These are phyloP conservation scores for Cyclotella atomus DNA, from an alignment of 108 stramenopile species.

Conservation along the genomic window DNA sequence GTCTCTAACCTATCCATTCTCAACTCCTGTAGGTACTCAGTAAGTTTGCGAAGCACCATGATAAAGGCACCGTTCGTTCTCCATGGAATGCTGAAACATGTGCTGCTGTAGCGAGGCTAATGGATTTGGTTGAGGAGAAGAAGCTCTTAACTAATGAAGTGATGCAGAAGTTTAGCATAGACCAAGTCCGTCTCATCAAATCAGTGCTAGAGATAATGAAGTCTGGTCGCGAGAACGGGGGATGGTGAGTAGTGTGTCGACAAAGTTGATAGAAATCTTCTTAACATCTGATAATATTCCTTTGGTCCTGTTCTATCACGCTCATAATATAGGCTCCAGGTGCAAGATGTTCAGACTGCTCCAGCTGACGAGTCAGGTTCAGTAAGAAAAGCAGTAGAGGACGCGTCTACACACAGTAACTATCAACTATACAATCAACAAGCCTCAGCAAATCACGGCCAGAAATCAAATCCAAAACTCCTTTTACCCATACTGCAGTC, in stretches of 20 bases:
- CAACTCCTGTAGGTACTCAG: constrained; percentile 59
- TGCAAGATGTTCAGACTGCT: neutral
- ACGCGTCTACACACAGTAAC: constrained; percentile 18
- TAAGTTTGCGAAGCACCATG: constrained; percentile 63
- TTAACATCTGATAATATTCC: no score
- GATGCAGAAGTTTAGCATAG: constrained; percentile 50
- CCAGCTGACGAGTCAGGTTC: neutral
- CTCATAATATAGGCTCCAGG: constrained; percentile 2
- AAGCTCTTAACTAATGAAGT: constrained; percentile 47
- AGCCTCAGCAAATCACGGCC: neutral
- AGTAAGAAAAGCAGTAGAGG: constrained; percentile 2
- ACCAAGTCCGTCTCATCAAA: constrained; percentile 74
- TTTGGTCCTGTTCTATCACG: no score
- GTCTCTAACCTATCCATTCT: no score
- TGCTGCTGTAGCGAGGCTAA: constrained; percentile 70
- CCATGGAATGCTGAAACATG: constrained; percentile 71
- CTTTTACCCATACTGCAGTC: constrained; percentile 86
- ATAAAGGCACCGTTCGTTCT: constrained; percentile 49
- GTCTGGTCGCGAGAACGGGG: constrained; percentile 81
- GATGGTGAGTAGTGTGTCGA: constrained; percentile 62
- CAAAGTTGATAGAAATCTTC: no score
- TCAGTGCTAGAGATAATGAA: constrained; percentile 66
- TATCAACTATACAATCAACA: constrained; percentile 39
- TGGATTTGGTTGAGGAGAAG: constrained; percentile 84
- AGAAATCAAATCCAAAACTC: constrained; percentile 59